phyloP scores from a whole-genome alignment of 495 filamentous ascomycete genomes.

The Aspergillus cavernicola region DNA sequence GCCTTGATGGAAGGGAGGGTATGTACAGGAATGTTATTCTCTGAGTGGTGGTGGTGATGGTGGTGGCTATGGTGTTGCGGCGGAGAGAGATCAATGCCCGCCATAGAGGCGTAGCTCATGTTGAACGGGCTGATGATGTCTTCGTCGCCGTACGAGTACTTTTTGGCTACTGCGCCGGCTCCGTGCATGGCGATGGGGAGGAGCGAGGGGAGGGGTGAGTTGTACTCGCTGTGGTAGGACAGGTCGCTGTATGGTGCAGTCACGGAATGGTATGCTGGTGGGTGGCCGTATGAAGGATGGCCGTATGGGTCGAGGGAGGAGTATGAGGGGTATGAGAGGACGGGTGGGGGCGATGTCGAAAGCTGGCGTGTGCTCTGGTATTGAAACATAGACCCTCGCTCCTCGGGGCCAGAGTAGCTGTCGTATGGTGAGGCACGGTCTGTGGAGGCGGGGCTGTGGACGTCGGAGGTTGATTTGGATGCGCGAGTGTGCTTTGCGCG shows the following conservation, averaged over 20 bases:
- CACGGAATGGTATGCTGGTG: constrained; percentile 64
- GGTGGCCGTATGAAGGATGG: constrained; percentile 58
- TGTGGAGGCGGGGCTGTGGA: constrained; percentile 29
- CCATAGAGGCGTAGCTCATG: constrained; percentile 69
- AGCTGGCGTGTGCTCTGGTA: constrained; percentile 69
- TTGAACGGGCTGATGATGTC: constrained; percentile 72
- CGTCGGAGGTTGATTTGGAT: constrained; percentile 40
- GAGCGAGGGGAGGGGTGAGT: constrained; percentile 56
- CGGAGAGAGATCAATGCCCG: constrained; percentile 67
- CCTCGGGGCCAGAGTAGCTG: constrained; percentile 37
- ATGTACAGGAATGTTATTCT: constrained; percentile 40
- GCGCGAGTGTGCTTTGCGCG: constrained; percentile 38
- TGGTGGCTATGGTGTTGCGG: constrained; percentile 9
- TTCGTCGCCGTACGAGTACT: constrained; percentile 49
- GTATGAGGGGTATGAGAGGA: constrained; percentile 70
- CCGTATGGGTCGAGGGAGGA: constrained; percentile 63
- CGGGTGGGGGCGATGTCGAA: constrained; percentile 66
- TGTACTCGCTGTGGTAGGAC: constrained; percentile 57
- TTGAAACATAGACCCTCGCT: constrained; percentile 53
- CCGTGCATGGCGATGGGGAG: constrained; percentile 60
- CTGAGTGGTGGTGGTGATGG: constrained; percentile 21
- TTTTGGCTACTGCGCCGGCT: constrained; percentile 43
- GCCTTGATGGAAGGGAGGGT: constrained; percentile 50
- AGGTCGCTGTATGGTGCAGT: constrained; percentile 54
- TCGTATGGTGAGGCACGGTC: constrained; percentile 31